phyloP scores from a whole-genome alignment of 306 rosid species.

The Carpinus viminea region DNA sequence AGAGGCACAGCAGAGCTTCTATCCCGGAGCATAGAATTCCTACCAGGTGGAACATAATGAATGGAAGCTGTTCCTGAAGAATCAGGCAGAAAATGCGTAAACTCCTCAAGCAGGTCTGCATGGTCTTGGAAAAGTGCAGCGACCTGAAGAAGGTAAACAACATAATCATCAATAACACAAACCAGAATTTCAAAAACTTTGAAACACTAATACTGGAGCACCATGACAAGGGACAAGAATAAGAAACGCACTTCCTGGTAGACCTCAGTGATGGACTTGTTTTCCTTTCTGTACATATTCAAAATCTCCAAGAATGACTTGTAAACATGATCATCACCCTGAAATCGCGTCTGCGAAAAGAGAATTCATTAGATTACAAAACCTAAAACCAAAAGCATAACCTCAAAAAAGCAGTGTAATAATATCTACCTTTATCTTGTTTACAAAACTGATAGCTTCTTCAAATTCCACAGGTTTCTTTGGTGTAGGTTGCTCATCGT shows the following conservation, averaged over 20 bases:
- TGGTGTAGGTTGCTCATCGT: slow-evolving; percentile 72
- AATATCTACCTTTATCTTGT: slow-evolving; percentile 80
- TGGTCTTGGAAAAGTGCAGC: slow-evolving; percentile 84
- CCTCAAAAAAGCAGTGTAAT: slow-evolving; percentile 19
- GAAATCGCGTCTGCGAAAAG: slow-evolving; percentile 83
- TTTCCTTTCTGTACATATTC: slow-evolving; percentile 96
- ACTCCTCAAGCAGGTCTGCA: slow-evolving; percentile 77
- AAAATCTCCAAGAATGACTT: slow-evolving; percentile 93
- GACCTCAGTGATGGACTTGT: slow-evolving; percentile 75
- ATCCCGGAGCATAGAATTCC: slow-evolving; percentile 71
- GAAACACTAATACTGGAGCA: slow-evolving; percentile 13
- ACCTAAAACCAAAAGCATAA: slow-evolving; percentile 29
- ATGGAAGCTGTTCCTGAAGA: slow-evolving; percentile 60
- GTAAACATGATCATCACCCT: slow-evolving; percentile 85
- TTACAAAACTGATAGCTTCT: slow-evolving; percentile 94
- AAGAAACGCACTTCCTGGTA: slow-evolving; percentile 76
- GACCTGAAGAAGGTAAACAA: slow-evolving; percentile 59
- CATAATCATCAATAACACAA: slow-evolving; percentile 20
- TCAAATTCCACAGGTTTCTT: slow-evolving; percentile 96
- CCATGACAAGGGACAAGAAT: slow-evolving; percentile 14
- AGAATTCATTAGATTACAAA: slow-evolving; percentile 28
- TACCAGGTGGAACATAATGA: slow-evolving; percentile 55
- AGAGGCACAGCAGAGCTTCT: slow-evolving; percentile 79
- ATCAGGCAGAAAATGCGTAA: slow-evolving; percentile 90
- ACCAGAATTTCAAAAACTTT: neutral